Evolutionary conservation across 306 rosid genomes (phyloP).

Genomic region (Dalbergia oliveri): DNA sequence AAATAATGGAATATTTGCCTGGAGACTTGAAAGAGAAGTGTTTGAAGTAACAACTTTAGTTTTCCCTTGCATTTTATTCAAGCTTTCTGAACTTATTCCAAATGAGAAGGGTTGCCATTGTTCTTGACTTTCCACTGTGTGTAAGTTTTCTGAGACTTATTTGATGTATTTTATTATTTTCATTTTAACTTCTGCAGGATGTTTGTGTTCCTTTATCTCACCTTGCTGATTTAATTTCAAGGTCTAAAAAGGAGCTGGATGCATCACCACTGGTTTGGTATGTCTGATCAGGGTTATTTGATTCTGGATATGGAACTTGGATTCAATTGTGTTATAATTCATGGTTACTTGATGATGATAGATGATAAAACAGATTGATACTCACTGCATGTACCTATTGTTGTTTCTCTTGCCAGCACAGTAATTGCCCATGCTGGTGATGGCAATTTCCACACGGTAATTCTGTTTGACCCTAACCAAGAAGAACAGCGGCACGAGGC

Average conservation of each 20-base stretch:
- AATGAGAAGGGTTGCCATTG: not conserved
- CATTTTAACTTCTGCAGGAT: slow-evolving; percentile 62
- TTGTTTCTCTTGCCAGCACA: slow-evolving; percentile 65
- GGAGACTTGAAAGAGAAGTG: too few species aligned
- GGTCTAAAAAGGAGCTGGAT: slow-evolving; percentile 81
- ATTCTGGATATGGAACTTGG: slow-evolving; percentile 21
- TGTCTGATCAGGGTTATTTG: slow-evolving; percentile 44
- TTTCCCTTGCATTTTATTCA: too few species aligned
- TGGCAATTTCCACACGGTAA: slow-evolving; percentile 90
- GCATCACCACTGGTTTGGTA: slow-evolving; percentile 88
- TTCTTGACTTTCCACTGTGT: slow-evolving; percentile 26
- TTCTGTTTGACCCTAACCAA: slow-evolving; percentile 77
- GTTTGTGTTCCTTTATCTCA: slow-evolving; percentile 94
- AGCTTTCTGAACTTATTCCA: too few species aligned
- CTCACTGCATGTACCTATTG: slow-evolving; percentile 28
- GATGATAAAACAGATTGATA: slow-evolving; percentile 29
- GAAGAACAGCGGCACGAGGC: slow-evolving; percentile 83
- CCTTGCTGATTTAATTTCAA: slow-evolving; percentile 87
- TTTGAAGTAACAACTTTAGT: too few species aligned
- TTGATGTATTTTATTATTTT: not conserved
- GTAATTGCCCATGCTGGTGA: slow-evolving; percentile 97
- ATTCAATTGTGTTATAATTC: slow-evolving; percentile 28
- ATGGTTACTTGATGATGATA: slow-evolving; percentile 27
- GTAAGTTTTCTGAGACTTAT: slow-evolving; percentile 19
- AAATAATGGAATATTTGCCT: slow-evolving; percentile 14